Evolutionary conservation across 768 basidiomycete species (phyloP).

Genomic region (Termitomyces bulborhizus): DNA sequence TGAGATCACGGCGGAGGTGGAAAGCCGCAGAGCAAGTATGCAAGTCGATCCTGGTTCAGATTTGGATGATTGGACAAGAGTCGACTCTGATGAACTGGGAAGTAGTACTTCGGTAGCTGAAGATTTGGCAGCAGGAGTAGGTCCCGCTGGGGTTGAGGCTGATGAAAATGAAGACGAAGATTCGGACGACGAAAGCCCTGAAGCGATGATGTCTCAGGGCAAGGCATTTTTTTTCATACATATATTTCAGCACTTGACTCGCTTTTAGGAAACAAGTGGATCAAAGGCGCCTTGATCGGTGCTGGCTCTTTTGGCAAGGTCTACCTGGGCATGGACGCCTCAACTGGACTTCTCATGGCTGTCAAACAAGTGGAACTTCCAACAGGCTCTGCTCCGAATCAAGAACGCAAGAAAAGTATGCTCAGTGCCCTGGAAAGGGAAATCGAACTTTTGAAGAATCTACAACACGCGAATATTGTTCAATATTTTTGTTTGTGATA

Average conservation of each 20-base stretch:
- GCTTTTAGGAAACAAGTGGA: constrained; percentile 81
- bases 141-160: constrained; percentile 37
- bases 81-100: constrained; percentile 44
- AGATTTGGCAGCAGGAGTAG: constrained; percentile 41
- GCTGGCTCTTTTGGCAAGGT: constrained; percentile 94
- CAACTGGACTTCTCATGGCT: constrained; percentile 88
- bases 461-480: constrained; percentile 95
- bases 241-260: neutral
- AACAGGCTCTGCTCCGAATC: constrained; percentile 75
- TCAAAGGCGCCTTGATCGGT: constrained; percentile 93
- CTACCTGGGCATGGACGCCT: constrained; percentile 92
- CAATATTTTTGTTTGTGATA: constrained; percentile 84
- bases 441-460: constrained; percentile 87
- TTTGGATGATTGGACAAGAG: constrained; percentile 70
- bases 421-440: constrained; percentile 87
- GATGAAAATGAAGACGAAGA: constrained; percentile 39
- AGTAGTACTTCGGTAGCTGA: constrained; percentile 29
- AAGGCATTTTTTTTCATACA: constrained; percentile 26
- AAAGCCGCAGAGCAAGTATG: constrained; percentile 56
- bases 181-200: constrained; percentile 40
- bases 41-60: constrained; percentile 35
- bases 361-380: constrained; percentile 97
- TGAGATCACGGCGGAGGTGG: constrained; percentile 95
- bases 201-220: constrained; percentile 45
- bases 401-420: constrained; percentile 93